A percentile compares a stretch with the other conserved stretches of the same genome.
These are phyloP conservation scores for Cryptosporidium viatorum DNA, from an alignment of 169 alveolate genomes.

Conservation along the genomic window DNA sequence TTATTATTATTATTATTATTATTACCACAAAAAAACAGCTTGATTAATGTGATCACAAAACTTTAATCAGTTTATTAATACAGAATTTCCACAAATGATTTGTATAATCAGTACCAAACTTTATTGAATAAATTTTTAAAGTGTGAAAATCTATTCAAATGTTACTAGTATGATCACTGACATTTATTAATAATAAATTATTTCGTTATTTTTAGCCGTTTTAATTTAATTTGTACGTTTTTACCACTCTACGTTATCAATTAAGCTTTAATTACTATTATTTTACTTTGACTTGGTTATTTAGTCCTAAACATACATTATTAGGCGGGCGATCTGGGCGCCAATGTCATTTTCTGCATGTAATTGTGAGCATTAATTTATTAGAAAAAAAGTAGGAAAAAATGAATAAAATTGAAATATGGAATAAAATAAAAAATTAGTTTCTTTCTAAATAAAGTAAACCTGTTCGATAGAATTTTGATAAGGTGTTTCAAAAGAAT, in stretches of 20 bases:
- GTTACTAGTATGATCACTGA: not conserved
- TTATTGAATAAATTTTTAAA: not conserved
- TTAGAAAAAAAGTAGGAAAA: not conserved
- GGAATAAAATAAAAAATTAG: no score
- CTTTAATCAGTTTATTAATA: not conserved
- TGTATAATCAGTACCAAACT: not conserved
- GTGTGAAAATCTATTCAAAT: not conserved
- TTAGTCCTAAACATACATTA: constrained; percentile 9
- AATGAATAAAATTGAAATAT: no score
- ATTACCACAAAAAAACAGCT: not conserved
- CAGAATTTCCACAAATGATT: not conserved
- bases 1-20: no score
- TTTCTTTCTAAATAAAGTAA: no score
- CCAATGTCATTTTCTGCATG: not conserved
- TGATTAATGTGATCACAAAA: not conserved
- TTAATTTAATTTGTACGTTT: not conserved
- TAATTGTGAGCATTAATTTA: not conserved
- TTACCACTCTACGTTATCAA: not conserved
- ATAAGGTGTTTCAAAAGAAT: not conserved
- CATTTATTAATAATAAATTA: not conserved
- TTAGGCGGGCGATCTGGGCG: constrained; percentile 28
- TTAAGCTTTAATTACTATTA: not conserved
- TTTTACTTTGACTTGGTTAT: not conserved
- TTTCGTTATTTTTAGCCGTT: not conserved
- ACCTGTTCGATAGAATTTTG: not conserved